phyloP scores from a whole-genome alignment of 2,329 filamentous ascomycete genomes.

The Sclerotinia nivalis region DNA sequence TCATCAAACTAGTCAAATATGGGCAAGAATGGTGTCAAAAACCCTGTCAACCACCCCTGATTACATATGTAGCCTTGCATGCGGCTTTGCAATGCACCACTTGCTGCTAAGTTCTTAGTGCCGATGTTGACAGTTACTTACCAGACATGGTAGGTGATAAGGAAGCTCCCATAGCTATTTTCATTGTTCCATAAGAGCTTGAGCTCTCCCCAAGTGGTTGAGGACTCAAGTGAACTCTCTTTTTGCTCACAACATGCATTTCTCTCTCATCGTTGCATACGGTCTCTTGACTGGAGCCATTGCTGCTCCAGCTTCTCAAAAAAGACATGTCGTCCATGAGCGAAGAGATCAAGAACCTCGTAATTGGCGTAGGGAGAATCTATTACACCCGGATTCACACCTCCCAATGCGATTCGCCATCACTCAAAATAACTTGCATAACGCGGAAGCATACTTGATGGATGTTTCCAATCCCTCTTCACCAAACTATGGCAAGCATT shows the following conservation, averaged over 20 bases:
- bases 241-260: conserved; percentile 21
- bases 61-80: conserved; percentile 11
- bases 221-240: conserved; percentile 2
- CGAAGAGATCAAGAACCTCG: conserved; percentile 22
- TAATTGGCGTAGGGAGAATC: conserved; percentile 25
- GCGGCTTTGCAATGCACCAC: background rate
- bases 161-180: conserved; percentile 16
- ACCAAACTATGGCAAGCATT: conserved; percentile 25
- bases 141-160: conserved; percentile 19
- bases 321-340: conserved; percentile 27
- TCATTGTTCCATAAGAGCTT: conserved; percentile 18
- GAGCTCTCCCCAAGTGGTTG: conserved; percentile 4
- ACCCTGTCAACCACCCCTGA: conserved; percentile 11
- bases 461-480: conserved; percentile 44
- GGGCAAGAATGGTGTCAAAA: conserved; percentile 4
- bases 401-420: conserved; percentile 44
- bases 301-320: conserved; percentile 21
- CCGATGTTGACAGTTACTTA: background rate
- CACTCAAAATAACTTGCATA: conserved; percentile 48
- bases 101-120: background rate
- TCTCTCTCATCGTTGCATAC: conserved; percentile 17
- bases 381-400: conserved; percentile 22
- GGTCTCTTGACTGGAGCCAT: conserved; percentile 23
- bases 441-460: conserved; percentile 46
- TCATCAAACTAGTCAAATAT: conserved; percentile 2